Percentiles rank a stretch among this genome's conserved stretches.
Evolutionary conservation across 108 stramenopile species (phyloP).

Genomic region (Nitzschia sp.): DNA sequence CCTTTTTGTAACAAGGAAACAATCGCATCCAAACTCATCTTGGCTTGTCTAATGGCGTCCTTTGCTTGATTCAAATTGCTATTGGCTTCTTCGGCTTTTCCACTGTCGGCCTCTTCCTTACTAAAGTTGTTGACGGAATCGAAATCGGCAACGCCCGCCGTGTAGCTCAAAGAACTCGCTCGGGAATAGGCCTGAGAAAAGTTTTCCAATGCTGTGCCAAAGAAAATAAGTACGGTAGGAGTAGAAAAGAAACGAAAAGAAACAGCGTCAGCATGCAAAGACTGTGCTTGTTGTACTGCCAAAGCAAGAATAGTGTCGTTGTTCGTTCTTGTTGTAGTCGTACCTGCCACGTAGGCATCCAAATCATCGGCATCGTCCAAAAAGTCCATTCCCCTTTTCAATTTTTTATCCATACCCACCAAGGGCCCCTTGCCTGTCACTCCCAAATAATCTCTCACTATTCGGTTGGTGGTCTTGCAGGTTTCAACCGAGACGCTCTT

Average conservation of each 20-base stretch:
- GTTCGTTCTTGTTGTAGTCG: not conserved
- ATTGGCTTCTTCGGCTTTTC: conserved; percentile 16
- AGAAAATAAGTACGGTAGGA: not conserved
- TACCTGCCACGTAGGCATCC: conserved; percentile 60
- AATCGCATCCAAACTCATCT: conserved; percentile 47
- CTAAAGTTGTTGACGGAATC: conserved; percentile 76
- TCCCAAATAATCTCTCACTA: conserved; percentile 73
- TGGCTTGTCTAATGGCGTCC: conserved; percentile 58
- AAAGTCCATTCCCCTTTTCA: conserved; percentile 51
- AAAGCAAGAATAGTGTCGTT: not conserved
- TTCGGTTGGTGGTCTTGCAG: conserved; percentile 69
- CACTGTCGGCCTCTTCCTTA: conserved; percentile 39
- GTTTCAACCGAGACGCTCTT: conserved; percentile 63
- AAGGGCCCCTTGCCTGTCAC: conserved; percentile 75
- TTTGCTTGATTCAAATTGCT: conserved; percentile 61
- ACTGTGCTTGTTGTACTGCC: too few species aligned
- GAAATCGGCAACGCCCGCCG: conserved; percentile 72
- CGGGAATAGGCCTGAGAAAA: conserved; percentile 57
- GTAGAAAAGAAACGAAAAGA: not conserved
- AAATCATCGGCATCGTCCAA: conserved; percentile 48
- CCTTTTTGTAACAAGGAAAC: conserved; percentile 30
- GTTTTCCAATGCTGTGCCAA: conserved; percentile 37
- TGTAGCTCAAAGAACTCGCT: conserved; percentile 62
- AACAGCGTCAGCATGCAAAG: too few species aligned
- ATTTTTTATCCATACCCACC: conserved; percentile 62